Evolutionary conservation across 2,329 filamentous ascomycete species (phyloP), one percentile per base, ranked within the genome.

Genomic region (Corynespora cassiicola): DNA sequence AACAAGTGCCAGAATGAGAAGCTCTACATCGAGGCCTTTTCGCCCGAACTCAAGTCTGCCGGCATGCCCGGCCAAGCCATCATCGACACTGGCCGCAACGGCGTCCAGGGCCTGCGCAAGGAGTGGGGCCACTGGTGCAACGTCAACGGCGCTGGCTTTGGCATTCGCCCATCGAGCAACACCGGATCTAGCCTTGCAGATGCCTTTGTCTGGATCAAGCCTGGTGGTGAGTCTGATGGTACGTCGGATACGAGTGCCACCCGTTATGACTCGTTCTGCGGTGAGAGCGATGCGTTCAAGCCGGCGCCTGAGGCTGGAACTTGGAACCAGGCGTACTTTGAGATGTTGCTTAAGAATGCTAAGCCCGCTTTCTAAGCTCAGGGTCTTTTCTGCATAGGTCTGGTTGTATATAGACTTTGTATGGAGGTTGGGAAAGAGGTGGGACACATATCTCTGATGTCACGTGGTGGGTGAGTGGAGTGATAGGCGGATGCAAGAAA

Each of bases 191-290:
- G 68, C 2, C 69, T 83, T 16, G 73, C 77, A 15, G 85, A 88
- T 63, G 78, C 83, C 19, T 85, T 87, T 49, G 84, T 87, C 42
- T 87, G 84, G 84, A 72, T 86, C 54, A 87, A 87, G 76, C 84
- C 84, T 5, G 84, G 84, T 52, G 76, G 75, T 37, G 76, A 79
- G 61, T 72, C 69, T 14, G 76, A 79, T 49, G 75, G 76, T 41
- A 78, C 75, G 0, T 64, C 54, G 21, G 60, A 71, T 38, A 42
- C 56, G 2, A 42, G 38, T 14, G 75, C 81, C 4, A 58, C 65
- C 20, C 74, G 77, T 19, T 84, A 80, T 54, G 79, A 82, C 60
- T 66, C 66, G 29, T 75, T 77, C 69, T 85, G 82, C 47, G 81
- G 81, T 7, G 69, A 74, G 20, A 53, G 69, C 0, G 77, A 81